Evolutionary conservation across 1,284 basidiomycete species (phyloP).

Genomic region (Mycena citricolor): DNA sequence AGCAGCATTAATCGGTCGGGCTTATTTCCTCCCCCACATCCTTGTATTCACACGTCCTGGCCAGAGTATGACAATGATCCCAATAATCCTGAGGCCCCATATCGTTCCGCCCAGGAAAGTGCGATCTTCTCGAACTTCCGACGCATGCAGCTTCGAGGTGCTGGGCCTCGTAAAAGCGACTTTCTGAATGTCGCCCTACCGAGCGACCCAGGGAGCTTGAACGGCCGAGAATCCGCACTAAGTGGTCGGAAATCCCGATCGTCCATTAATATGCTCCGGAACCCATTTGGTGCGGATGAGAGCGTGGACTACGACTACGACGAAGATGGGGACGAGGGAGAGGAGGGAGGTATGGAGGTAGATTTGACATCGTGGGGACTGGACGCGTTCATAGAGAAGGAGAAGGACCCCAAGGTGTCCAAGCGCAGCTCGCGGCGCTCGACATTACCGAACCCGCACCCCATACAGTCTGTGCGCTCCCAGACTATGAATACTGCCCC

Average conservation of each 20-base stretch:
- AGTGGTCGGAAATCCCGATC: conserved; percentile 45
- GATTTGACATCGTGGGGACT: conserved; percentile 83
- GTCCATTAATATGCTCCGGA: conserved; percentile 63
- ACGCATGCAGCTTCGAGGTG: conserved; percentile 46
- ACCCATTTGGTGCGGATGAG: conserved; percentile 68
- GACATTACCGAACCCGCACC: conserved; percentile 46
- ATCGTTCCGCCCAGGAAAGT: conserved; percentile 73
- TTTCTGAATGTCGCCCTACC: conserved; percentile 69
- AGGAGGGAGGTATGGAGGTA: conserved; percentile 62
- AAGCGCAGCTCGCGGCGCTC: conserved; percentile 53
- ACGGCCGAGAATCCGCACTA: conserved; percentile 47
- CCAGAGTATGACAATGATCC: conserved; percentile 85
- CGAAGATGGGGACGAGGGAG: conserved; percentile 48
- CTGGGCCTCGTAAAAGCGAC: conserved; percentile 52
- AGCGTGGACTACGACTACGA: conserved; percentile 56
- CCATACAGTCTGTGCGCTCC: conserved; percentile 24
- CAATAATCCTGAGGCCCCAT: conserved; percentile 55
- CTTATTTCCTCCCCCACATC: conserved; percentile 4
- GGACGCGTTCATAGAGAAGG: conserved; percentile 70
- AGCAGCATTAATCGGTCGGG: conserved; percentile 72
- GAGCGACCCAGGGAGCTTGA: conserved; percentile 50
- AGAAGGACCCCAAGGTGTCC: conserved; percentile 45
- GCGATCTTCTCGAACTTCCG: conserved; percentile 78
- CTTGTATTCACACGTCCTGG: conserved; percentile 9
- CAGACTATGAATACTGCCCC: conserved; percentile 29